Evolutionary conservation across 805 yeast genomes (phyloP).

Genomic region (Helenozyma baotianmanensis): DNA sequence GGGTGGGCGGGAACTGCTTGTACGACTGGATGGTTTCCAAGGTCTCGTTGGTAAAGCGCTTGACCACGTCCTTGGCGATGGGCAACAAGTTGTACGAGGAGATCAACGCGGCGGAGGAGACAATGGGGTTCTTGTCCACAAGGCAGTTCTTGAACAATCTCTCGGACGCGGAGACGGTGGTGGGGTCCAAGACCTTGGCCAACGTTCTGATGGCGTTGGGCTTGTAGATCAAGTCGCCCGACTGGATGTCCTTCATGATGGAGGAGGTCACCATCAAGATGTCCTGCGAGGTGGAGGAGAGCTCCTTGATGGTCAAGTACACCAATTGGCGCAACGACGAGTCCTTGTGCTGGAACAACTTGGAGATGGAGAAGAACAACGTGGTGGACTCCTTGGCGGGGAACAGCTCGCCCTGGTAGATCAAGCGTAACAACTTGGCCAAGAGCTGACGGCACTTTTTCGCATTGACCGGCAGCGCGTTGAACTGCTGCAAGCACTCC

Average conservation of each 20-base stretch:
- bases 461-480: slow-evolving; percentile 84
- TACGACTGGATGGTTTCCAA: slow-evolving; percentile 78
- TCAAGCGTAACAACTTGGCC: slow-evolving; percentile 75
- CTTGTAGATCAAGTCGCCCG: slow-evolving; percentile 77
- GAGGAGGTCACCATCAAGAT: slow-evolving; percentile 97
- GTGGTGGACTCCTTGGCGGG: slow-evolving; percentile 88
- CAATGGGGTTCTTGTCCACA: slow-evolving; percentile 83
- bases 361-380: slow-evolving; percentile 88
- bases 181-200: slow-evolving; percentile 81
- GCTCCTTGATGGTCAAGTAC: slow-evolving; percentile 89
- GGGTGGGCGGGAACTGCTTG: slow-evolving; percentile 48
- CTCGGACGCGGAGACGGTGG: slow-evolving; percentile 90
- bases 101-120: slow-evolving; percentile 90
- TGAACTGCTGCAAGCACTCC: slow-evolving; percentile 89
- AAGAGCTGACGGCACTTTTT: slow-evolving; percentile 79
- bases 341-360: slow-evolving; percentile 89
- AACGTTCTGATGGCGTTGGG: slow-evolving; percentile 94
- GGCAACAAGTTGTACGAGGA: slow-evolving; percentile 88
- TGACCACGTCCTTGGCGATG: slow-evolving; percentile 84
- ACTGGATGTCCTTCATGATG: slow-evolving; percentile 96
- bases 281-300: slow-evolving; percentile 79
- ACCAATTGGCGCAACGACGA: slow-evolving; percentile 87
- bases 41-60: slow-evolving; percentile 90
- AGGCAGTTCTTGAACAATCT: slow-evolving; percentile 87
- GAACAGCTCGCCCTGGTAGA: slow-evolving; percentile 83